phyloP scores from a whole-genome alignment of 495 filamentous ascomycete genomes.

The Xylaria telfairii region DNA sequence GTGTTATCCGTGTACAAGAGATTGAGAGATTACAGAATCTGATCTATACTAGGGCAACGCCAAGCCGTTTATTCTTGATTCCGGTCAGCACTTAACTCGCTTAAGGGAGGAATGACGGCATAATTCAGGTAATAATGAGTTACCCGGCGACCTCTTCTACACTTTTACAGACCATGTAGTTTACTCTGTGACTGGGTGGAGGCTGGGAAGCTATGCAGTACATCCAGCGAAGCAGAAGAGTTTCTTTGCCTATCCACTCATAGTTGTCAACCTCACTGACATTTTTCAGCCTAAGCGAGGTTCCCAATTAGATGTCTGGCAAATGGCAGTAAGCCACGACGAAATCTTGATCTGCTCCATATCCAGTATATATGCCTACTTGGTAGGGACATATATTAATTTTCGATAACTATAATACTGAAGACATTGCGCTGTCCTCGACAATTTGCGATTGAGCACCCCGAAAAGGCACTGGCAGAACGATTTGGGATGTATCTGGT shows the following conservation, averaged over 20 bases:
- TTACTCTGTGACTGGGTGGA: neutral
- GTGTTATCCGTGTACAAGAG: neutral
- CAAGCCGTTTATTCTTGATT: constrained; percentile 13
- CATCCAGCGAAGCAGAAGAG: neutral
- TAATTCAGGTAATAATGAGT: neutral
- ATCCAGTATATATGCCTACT: neutral
- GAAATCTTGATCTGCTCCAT: neutral
- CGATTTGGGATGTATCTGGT: neutral
- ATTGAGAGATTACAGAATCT: constrained; percentile 3
- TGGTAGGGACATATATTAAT: neutral
- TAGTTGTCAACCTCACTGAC: neutral
- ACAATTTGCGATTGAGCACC: neutral
- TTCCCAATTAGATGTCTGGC: neutral
- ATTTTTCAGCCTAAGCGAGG: neutral
- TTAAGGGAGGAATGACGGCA: constrained; percentile 10
- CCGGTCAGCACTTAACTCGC: constrained; percentile 17
- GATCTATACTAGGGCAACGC: neutral
- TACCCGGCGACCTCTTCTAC: neutral
- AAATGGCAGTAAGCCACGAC: constrained; percentile 1
- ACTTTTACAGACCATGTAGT: neutral
- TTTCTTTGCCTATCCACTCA: neutral
- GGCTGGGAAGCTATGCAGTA: neutral
- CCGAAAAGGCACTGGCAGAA: neutral
- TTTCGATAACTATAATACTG: neutral
- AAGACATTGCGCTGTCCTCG: neutral